A percentile compares a stretch with the other conserved stretches of the same genome.
These are phyloP conservation scores for Ajuga reptans DNA, from an alignment of 305 asterid species.

Conservation along the genomic window DNA sequence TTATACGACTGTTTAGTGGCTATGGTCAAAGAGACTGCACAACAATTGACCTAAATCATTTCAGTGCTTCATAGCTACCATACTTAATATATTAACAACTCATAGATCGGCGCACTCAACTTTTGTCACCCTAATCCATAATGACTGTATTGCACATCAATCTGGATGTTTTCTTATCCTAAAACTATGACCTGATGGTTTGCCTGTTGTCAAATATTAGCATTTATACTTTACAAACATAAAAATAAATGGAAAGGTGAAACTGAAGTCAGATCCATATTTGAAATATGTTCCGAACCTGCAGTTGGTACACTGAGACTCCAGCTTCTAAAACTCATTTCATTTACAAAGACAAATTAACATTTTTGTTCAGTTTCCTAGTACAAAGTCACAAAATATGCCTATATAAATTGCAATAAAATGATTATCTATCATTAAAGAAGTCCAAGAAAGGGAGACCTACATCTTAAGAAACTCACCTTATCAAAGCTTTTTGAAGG, in stretches of 20 bases:
- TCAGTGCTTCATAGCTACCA: background rate
- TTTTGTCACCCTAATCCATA: background rate
- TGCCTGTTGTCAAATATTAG: background rate
- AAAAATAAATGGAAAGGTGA: background rate
- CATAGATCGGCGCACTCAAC: background rate
- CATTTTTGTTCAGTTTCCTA: background rate
- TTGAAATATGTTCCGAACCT: background rate
- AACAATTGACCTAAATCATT: background rate
- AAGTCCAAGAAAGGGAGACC: background rate
- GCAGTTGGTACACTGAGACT: background rate
- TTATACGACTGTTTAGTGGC: background rate
- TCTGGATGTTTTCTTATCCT: background rate
- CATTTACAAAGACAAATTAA: background rate
- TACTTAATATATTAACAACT: background rate
- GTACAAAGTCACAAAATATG: background rate
- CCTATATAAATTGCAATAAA: background rate
- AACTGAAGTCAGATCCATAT: background rate
- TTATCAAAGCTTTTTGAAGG: slow-evolving; percentile 58
- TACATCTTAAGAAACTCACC: slow-evolving; percentile 31
- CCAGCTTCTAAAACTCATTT: background rate
- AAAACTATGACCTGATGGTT: background rate
- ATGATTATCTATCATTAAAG: background rate
- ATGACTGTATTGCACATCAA: background rate
- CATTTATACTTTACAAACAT: background rate
- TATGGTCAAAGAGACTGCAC: background rate